Conservation (phyloP, 2,329 filamentous ascomycete species). For the Cladorrhinum sp. region DNA sequence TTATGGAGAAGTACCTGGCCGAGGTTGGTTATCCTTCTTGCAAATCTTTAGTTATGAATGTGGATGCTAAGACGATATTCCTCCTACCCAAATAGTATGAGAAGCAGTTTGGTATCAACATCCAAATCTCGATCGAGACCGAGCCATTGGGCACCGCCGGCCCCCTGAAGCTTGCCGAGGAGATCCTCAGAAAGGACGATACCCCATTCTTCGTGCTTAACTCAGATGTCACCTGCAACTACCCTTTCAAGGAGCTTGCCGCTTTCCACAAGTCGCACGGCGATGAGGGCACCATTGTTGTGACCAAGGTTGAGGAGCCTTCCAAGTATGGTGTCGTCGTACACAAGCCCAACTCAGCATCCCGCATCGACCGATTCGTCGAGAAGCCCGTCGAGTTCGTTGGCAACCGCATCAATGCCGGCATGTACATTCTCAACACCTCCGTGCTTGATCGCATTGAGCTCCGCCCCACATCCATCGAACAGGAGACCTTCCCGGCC, state of each 20-base stretch:
- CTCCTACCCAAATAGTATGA: slow-evolving; percentile 65
- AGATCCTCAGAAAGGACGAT: slow-evolving; percentile 89
- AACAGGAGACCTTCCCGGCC: slow-evolving; percentile 97
- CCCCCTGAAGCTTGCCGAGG: slow-evolving; percentile 91
- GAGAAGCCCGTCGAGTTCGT: slow-evolving; percentile 99
- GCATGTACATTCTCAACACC: slow-evolving; percentile 97
- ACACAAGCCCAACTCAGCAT: slow-evolving; percentile 87
- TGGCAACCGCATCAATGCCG: slow-evolving; percentile 97
- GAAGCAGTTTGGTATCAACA: slow-evolving; percentile 86
- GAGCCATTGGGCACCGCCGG: slow-evolving; percentile 95
- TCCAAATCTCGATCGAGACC: slow-evolving; percentile 94
- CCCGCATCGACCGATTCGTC: slow-evolving; percentile 95
- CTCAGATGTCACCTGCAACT: slow-evolving; percentile 97
- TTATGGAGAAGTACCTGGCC: slow-evolving; percentile 91
- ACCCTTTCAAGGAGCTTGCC: slow-evolving; percentile 85
- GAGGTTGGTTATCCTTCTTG: slow-evolving; percentile 58
- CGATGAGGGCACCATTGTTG: slow-evolving; percentile 93
- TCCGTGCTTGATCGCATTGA: slow-evolving; percentile 89
- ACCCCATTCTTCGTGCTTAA: slow-evolving; percentile 97
- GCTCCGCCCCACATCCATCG: slow-evolving; percentile 92
- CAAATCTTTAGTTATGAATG: background rate
- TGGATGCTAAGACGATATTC: slow-evolving; percentile 12
- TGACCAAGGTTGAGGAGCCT: slow-evolving; percentile 98
- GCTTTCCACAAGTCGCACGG: slow-evolving; percentile 92
- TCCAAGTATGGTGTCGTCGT: slow-evolving; percentile 99